Percentiles rank a stretch among this genome's conserved stretches.
Conservation (phyloP, 805 yeast genomes). For the Lachancea sp. region DNA sequence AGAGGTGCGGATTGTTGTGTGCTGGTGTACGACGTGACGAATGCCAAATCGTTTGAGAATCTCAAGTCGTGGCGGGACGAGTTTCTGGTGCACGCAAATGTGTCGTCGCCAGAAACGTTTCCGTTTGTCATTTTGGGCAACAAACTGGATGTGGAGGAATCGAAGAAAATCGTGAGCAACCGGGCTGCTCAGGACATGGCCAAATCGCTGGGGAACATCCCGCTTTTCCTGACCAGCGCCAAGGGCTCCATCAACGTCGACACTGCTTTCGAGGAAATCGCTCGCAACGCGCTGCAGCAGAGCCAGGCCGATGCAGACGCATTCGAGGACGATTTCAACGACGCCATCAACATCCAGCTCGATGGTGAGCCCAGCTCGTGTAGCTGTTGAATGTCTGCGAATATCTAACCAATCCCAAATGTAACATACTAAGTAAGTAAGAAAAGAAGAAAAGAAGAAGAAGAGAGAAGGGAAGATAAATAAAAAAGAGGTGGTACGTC, state of each 20-base stretch:
- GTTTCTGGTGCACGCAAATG: slow-evolving; percentile 87
- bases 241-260: slow-evolving; percentile 94
- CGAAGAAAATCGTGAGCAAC: slow-evolving; percentile 62
- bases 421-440: background rate
- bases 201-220: slow-evolving; percentile 65
- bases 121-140: slow-evolving; percentile 95
- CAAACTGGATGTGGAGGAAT: slow-evolving; percentile 90
- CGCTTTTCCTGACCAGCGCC: slow-evolving; percentile 96
- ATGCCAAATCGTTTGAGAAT: slow-evolving; percentile 86
- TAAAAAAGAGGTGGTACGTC: too few relatives aligned
- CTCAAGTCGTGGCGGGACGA: slow-evolving; percentile 92
- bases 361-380: slow-evolving; percentile 76
- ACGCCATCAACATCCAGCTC: slow-evolving; percentile 90
- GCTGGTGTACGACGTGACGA: slow-evolving; percentile 90
- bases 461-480: background rate
- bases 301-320: slow-evolving; percentile 66
- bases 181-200: slow-evolving; percentile 59
- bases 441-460: too few relatives aligned
- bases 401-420: too few relatives aligned
- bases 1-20: slow-evolving; percentile 98
- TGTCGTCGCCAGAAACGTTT: slow-evolving; percentile 87
- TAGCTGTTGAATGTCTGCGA: slow-evolving; percentile 45
- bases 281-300: slow-evolving; percentile 91
- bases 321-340: slow-evolving; percentile 88
- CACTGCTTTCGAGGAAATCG: slow-evolving; percentile 91